Evolutionary conservation across 2,329 filamentous ascomycete genomes (phyloP), one percentile per base, ranked within the genome.

Genomic region (Xylaria sp.): DNA sequence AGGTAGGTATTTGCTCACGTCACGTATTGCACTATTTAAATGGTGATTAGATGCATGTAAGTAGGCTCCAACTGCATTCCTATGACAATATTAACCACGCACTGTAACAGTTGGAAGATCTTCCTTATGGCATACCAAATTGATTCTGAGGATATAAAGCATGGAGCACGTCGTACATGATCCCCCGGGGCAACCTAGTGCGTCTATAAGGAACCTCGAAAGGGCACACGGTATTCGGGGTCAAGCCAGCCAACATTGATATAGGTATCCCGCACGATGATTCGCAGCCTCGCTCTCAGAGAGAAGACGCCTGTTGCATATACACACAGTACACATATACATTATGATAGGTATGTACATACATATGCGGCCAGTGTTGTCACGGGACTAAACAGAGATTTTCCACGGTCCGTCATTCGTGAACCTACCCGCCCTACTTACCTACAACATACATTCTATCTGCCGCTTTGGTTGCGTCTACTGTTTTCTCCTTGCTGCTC

Each of bases 331-430:
- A 17, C 17, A 44, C 39, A 44, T 17, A 17, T n/a, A 20, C 15
- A 13, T 44, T n/a, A n/a, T n/a, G n/a, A 45, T 33, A 63, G 27
- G n/a, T 17, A 22, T 20, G 25, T 38, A 17, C 13, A 15, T 45
- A 60, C 33, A 45, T 58, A 58, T 66, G 53, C 59, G 59, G 50
- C 20, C 51, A 33, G 38, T 38, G 47, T 47, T 59, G 38, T 56
- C 45, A 51, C 42, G 20, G 27, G 49, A 27, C 36, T 36, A 9
- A 25, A 33, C 25, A 38, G 50, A 47, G 47, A 60, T 15, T 56
- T 54, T 44, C 11, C 42, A 47, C 25, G 25, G 15, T 31, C 25
- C 11, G 2, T 45, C 10, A 57, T 57, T 57, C 39, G 15, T 42
- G 33, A 25, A 42, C 5, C 38, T 42, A 5, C 2, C 4, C n/a